Evolutionary conservation across 129 eudicot species (phyloP).

Genomic region (Ambrosia artemisiifolia): DNA sequence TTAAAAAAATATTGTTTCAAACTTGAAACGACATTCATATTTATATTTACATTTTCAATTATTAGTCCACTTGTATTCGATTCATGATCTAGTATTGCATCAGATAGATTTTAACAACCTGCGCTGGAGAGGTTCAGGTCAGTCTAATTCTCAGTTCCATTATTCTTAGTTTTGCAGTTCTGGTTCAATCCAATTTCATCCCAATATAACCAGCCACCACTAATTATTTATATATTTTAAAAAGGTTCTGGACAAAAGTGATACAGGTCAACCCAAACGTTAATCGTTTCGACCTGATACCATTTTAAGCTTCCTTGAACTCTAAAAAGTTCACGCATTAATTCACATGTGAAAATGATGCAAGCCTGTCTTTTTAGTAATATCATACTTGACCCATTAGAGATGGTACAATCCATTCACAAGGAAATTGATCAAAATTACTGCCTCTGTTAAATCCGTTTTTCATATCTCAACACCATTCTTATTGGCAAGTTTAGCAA

Average conservation of each 20-base stretch:
- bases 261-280: neutral
- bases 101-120: neutral
- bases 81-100: neutral
- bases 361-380: neutral
- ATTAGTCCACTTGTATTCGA: neutral
- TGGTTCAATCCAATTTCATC: neutral
- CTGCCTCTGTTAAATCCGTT: neutral
- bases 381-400: neutral
- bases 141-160: neutral
- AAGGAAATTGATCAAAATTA: neutral
- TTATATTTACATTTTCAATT: neutral
- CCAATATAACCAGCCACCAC: neutral
- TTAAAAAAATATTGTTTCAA: neutral
- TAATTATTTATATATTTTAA: neutral
- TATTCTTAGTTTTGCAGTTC: neutral
- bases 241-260: neutral
- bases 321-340: no score
- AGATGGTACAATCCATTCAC: no score
- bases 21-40: neutral
- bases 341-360: no score
- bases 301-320: no score
- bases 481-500: slow-evolving; percentile 47
- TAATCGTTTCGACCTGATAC: neutral
- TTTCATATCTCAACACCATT: slow-evolving; percentile 13
- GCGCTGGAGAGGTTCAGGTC: neutral